These are phyloP conservation scores for Saprolegnia diclina DNA, from an alignment of 352 stramenopile species.

Conservation along the genomic window DNA sequence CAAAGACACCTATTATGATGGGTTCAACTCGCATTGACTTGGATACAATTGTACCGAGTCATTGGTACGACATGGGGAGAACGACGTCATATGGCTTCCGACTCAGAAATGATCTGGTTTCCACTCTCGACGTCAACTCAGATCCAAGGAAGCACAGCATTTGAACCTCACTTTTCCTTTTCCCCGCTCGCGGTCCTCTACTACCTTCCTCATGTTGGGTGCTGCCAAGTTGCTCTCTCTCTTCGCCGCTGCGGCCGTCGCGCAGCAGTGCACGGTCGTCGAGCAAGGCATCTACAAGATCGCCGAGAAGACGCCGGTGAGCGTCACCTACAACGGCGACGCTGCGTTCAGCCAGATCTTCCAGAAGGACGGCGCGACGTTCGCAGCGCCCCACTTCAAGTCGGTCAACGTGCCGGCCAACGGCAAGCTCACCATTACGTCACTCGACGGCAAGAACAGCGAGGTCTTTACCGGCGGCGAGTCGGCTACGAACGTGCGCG, in stretches of 20 bases:
- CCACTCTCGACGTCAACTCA: too few species aligned
- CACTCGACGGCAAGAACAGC: slow-evolving; percentile 10
- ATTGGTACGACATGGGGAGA: too few species aligned
- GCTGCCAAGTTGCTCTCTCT: background rate
- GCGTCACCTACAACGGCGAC: background rate
- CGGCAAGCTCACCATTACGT: slow-evolving; percentile 4
- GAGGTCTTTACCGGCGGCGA: background rate
- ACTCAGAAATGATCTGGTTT: too few species aligned
- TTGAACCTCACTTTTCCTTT: too few species aligned
- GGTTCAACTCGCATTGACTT: too few species aligned
- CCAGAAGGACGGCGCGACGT: background rate
- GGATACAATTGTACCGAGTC: too few species aligned
- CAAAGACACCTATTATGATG: too few species aligned
- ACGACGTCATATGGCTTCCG: too few species aligned
- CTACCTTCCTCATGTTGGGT: background rate
- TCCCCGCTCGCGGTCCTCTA: too few species aligned
- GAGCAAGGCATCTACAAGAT: background rate
- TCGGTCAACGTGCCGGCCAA: slow-evolving; percentile 6
- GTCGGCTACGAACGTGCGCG: background rate
- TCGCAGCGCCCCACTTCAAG: slow-evolving; percentile 9
- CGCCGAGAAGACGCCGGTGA: background rate
- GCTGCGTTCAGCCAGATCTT: slow-evolving; percentile 6
- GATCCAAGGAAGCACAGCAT: too few species aligned
- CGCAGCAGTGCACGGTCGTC: background rate
- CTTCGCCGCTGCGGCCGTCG: background rate